Evolutionary conservation across 345 rosid species (phyloP).

Genomic region (Firmiana major): DNA sequence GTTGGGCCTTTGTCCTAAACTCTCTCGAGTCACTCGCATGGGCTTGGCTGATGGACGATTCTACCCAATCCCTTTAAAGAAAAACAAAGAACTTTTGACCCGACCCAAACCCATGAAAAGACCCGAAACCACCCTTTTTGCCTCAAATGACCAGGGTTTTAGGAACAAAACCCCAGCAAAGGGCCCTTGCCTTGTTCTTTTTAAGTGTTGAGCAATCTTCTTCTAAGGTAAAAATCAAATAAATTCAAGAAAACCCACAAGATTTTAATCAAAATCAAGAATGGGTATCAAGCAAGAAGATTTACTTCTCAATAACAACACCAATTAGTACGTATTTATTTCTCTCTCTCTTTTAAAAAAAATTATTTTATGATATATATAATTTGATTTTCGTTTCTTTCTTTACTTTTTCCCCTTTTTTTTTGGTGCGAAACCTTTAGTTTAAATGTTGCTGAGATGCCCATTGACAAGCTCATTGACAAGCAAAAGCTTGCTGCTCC

Average conservation of each 20-base stretch:
- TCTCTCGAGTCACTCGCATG: too few relatives aligned
- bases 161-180: too few relatives aligned
- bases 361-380: background rate
- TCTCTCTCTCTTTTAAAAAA: too few relatives aligned
- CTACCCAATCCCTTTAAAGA: too few relatives aligned
- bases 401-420: background rate
- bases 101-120: too few relatives aligned
- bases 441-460: background rate
- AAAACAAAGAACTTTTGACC: too few relatives aligned
- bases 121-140: too few relatives aligned
- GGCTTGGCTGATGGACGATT: too few relatives aligned
- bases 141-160: too few relatives aligned
- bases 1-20: background rate
- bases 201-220: background rate
- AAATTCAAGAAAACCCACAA: background rate
- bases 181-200: too few relatives aligned
- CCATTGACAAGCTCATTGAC: slow-evolving; percentile 35
- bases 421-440: background rate
- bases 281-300: slow-evolving; percentile 19
- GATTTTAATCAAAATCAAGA: background rate
- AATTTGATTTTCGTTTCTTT: background rate
- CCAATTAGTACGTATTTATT: background rate
- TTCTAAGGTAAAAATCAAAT: background rate
- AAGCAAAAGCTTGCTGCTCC: slow-evolving; percentile 46
- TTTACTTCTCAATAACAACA: slow-evolving; percentile 6